These are phyloP conservation scores for Sparassis latifolia DNA, from an alignment of 1,284 basidiomycete species.

Conservation along the genomic window DNA sequence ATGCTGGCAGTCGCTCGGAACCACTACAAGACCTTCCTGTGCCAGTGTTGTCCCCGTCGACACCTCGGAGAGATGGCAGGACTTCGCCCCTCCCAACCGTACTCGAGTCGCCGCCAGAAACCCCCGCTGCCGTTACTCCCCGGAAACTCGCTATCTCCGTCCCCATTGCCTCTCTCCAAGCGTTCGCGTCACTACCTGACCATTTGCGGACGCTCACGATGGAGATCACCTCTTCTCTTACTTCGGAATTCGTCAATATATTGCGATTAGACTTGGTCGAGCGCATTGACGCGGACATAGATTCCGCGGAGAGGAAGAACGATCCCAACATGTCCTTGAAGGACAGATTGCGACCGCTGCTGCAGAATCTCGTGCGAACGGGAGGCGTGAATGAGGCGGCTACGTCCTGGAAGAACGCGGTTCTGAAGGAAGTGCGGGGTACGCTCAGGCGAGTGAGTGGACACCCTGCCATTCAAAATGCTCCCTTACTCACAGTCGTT, in stretches of 20 bases:
- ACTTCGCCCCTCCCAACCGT: slow-evolving; percentile 23
- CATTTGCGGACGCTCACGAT: slow-evolving; percentile 60
- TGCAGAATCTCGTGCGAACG: slow-evolving; percentile 74
- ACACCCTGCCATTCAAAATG: slow-evolving; percentile 1
- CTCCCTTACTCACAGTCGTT: slow-evolving; percentile 1
- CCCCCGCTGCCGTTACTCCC: slow-evolving; percentile 5
- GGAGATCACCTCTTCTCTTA: slow-evolving; percentile 74
- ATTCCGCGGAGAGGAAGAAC: slow-evolving; percentile 20
- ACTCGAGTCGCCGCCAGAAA: slow-evolving; percentile 24
- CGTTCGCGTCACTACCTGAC: slow-evolving; percentile 65
- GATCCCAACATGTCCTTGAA: slow-evolving; percentile 36
- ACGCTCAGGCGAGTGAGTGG: slow-evolving; percentile 51
- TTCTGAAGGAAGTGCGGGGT: slow-evolving; percentile 59
- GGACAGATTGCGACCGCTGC: slow-evolving; percentile 62
- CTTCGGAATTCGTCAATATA: slow-evolving; percentile 68
- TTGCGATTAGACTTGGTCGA: slow-evolving; percentile 64
- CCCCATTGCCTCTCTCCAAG: slow-evolving; percentile 57
- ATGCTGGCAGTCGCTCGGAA: slow-evolving; percentile 16
- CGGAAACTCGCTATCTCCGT: slow-evolving; percentile 25
- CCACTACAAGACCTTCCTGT: neutral
- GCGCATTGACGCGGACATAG: slow-evolving; percentile 31
- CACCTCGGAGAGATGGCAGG: slow-evolving; percentile 11
- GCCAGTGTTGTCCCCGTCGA: slow-evolving; percentile 6
- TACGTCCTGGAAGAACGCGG: slow-evolving; percentile 72
- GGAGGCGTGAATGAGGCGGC: slow-evolving; percentile 67